Evolutionary conservation across 495 filamentous ascomycete genomes (phyloP), one percentile per base, ranked within the genome.

Genomic region (Xylaria castorea): DNA sequence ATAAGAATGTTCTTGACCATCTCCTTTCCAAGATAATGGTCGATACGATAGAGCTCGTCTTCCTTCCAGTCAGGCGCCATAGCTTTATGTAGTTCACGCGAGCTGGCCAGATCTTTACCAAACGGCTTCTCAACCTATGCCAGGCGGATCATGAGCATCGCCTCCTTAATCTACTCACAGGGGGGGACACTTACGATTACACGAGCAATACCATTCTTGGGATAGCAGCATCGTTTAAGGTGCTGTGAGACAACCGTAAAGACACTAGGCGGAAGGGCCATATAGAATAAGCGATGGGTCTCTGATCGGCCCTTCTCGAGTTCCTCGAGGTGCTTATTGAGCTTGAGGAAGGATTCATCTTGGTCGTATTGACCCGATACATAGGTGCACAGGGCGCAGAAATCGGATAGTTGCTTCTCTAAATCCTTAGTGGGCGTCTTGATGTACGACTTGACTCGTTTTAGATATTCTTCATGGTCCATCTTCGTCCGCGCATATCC

Each of bases 1-100:
- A 99, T 97, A 67, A 99, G 89, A 78, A 99, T 97, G 82, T 99
- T 99, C 89, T 99, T 99, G 69, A 99, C 97, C 97, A 99, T 99
- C 87, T 99, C 97, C 89, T 99, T 99, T 76, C 97, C 97, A 51
- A 99, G 89, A 81, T 99, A 99, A 85, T 99, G 97, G 82, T 99
- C 97, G 79, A 99, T 99, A 78, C 97, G 95, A 90, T 97, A 99
- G 75, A 98, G 93, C 86, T 99, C 97, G 61, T 99, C 97, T 83
- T 99, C 97, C 80, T 92, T 97, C 97, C 97, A 99, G 86, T 98
- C 94, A 42, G 97, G 97, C 76, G 95, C 94, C 64, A 99, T 88
- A 4, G 97, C 95, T 81, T 94, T 97, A 77, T 98, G 94, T 57
- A 99, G 89, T 78, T 97, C 94, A 65, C 97, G 91, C 55, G 97